Evolutionary conservation across 495 filamentous ascomycete species (phyloP).

Genomic region (Penicillium manginii): DNA sequence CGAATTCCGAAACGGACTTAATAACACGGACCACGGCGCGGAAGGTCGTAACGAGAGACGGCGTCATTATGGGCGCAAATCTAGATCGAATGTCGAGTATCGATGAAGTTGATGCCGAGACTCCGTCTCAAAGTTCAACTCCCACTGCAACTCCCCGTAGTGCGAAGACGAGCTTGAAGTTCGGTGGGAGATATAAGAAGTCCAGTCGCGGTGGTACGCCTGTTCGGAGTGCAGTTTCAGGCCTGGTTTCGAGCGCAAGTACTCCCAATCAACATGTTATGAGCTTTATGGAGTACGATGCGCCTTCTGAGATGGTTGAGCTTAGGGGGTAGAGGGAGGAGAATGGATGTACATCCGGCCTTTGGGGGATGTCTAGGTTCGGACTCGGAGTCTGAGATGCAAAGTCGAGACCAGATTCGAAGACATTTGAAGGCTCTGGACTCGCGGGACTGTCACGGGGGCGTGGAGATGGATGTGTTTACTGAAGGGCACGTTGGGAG

Average conservation of each 20-base stretch:
- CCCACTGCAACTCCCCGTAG: neutral
- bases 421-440: neutral
- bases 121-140: neutral
- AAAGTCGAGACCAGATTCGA: neutral
- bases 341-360: too few species aligned
- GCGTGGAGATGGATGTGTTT: neutral
- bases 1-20: neutral
- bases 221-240: neutral
- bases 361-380: neutral
- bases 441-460: neutral
- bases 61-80: constrained; percentile 35
- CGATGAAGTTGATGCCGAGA: neutral
- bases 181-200: neutral
- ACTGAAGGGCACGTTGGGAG: neutral
- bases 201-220: neutral
- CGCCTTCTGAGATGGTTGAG: constrained; percentile 7
- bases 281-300: constrained; percentile 41
- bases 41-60: constrained; percentile 32
- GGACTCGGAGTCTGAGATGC: neutral
- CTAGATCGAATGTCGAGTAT: constrained; percentile 24
- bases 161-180: neutral
- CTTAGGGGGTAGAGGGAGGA: neutral
- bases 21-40: constrained; percentile 1
- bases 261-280: constrained; percentile 30
- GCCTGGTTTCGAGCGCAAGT: neutral